Percentiles rank a stretch among this genome's conserved stretches.
These are phyloP conservation scores for Annona cherimola DNA, from an alignment of 164 flowering plant species.

Conservation along the genomic window DNA sequence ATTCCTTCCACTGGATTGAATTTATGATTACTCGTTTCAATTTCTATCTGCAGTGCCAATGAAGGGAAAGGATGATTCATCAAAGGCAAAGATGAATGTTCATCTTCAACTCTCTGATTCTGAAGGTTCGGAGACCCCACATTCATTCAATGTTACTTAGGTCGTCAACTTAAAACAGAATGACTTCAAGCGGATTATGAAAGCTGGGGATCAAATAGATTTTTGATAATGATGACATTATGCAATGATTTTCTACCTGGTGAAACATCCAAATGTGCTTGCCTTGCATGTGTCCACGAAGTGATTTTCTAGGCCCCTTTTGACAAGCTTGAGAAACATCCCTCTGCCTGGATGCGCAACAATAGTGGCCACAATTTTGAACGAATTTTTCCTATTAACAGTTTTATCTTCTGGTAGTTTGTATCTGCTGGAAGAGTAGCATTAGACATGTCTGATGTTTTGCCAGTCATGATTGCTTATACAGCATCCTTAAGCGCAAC, in stretches of 20 bases:
- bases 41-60: not conserved
- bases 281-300: not conserved
- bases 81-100: not conserved
- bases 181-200: not conserved
- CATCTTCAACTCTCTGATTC: conserved; percentile 1
- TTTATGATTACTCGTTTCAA: not conserved
- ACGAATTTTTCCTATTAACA: too few relatives aligned
- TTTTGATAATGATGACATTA: not conserved
- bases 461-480: too few relatives aligned
- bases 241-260: not conserved
- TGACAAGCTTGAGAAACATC: too few relatives aligned
- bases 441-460: too few relatives aligned
- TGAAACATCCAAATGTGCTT: not conserved
- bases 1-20: not conserved
- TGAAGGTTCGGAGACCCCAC: not conserved
- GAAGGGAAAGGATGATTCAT: conserved; percentile 2
- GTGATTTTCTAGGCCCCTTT: not conserved
- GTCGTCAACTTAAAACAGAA: not conserved
- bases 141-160: not conserved
- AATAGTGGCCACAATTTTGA: too few relatives aligned
- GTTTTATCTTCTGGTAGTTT: too few relatives aligned
- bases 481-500: too few relatives aligned
- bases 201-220: not conserved
- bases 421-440: too few relatives aligned
- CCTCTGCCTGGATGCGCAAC: too few relatives aligned